These are phyloP conservation scores for Baorangia bicolor DNA, from an alignment of 768 basidiomycete species.

Conservation along the genomic window DNA sequence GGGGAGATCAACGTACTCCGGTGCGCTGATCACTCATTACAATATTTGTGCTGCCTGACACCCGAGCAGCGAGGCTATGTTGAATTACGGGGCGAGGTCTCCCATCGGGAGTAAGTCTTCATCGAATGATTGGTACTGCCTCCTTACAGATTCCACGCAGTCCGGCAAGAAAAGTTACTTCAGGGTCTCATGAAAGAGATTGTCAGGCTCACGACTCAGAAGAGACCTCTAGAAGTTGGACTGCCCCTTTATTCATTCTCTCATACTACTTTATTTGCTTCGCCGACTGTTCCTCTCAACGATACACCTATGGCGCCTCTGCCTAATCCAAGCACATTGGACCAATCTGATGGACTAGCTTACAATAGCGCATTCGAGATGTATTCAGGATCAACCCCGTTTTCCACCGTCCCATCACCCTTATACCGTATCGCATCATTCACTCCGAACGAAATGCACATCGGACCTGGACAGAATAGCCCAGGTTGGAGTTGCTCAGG, in stretches of 20 bases:
- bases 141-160: slow-evolving; percentile 38
- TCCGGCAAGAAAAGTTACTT: slow-evolving; percentile 78
- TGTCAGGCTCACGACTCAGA: slow-evolving; percentile 77
- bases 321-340: slow-evolving; percentile 22
- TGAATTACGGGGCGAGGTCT: slow-evolving; percentile 75
- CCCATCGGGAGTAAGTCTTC: slow-evolving; percentile 73
- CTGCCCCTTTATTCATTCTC: slow-evolving; percentile 83
- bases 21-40: slow-evolving; percentile 37
- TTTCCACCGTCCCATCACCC: background rate
- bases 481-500: slow-evolving; percentile 7
- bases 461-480: slow-evolving; percentile 3
- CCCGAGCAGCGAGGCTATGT: slow-evolving; percentile 69
- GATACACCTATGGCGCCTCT: slow-evolving; percentile 31
- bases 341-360: slow-evolving; percentile 4
- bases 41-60: slow-evolving; percentile 6
- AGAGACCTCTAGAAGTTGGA: slow-evolving; percentile 75
- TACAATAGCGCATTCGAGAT: slow-evolving; percentile 7
- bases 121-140: background rate
- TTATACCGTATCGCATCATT: slow-evolving; percentile 7
- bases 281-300: slow-evolving; percentile 38
- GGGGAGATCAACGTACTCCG: slow-evolving; percentile 83
- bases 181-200: slow-evolving; percentile 86
- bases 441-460: slow-evolving; percentile 5
- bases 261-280: slow-evolving; percentile 60
- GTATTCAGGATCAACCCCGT: slow-evolving; percentile 4